A percentile compares a stretch with the other conserved stretches of the same genome.
Conservation (phyloP, 345 rosid genomes). For the Hypericum perforatum region DNA sequence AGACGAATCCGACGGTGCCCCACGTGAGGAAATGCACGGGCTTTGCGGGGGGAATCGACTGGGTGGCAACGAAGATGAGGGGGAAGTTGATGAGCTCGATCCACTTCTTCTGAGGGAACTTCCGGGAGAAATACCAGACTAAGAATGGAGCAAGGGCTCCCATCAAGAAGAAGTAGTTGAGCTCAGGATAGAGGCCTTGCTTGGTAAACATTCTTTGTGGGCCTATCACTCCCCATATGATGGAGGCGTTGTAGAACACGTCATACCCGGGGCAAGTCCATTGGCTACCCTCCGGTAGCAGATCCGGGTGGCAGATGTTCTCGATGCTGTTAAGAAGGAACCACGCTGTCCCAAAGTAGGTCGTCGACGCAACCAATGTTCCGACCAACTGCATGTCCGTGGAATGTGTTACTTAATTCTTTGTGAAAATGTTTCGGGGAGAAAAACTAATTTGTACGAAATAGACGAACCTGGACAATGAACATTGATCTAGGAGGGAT, state of each 20-base stretch:
- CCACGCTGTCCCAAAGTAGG: constrained; percentile 68
- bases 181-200: constrained; percentile 39
- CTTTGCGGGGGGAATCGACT: constrained; percentile 48
- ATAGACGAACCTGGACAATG: constrained; percentile 40
- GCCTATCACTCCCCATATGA: constrained; percentile 89
- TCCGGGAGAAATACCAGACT: constrained; percentile 41
- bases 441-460: background rate
- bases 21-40: constrained; percentile 54
- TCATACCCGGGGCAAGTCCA: constrained; percentile 76
- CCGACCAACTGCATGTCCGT: constrained; percentile 36
- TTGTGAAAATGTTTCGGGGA: background rate
- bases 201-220: constrained; percentile 63
- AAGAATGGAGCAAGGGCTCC: constrained; percentile 72
- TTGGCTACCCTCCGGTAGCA: constrained; percentile 61
- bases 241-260: constrained; percentile 78
- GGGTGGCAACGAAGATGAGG: constrained; percentile 35
- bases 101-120: constrained; percentile 63
- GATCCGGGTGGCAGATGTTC: constrained; percentile 46
- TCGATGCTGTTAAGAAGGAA: constrained; percentile 50
- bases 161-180: constrained; percentile 81
- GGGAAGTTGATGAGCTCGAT: constrained; percentile 50
- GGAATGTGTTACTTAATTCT: background rate
- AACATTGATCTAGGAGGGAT: constrained; percentile 83
- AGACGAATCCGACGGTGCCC: constrained; percentile 54
- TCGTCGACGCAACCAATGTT: constrained; percentile 54